Percentiles rank a stretch among this genome's conserved stretches.
Evolutionary conservation across 441 rosid genomes (phyloP).

Genomic region (Pelargonium myrrhifolium): DNA sequence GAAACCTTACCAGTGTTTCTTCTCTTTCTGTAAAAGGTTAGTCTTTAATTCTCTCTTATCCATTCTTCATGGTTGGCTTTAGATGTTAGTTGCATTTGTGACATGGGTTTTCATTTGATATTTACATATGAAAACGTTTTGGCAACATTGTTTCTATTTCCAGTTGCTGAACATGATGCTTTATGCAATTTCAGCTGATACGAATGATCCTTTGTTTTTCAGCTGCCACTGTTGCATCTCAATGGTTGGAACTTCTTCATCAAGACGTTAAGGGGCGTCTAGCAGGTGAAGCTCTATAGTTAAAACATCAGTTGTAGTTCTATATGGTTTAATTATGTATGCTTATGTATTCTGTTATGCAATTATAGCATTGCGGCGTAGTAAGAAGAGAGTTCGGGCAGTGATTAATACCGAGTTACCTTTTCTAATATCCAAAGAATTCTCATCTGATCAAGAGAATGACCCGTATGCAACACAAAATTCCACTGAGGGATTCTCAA

Average conservation of each 20-base stretch:
- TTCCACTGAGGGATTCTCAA: slow-evolving; percentile 30
- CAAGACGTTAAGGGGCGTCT: slow-evolving; percentile 86
- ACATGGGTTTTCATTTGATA: background rate
- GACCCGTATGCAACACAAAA: slow-evolving; percentile 25
- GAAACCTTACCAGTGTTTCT: slow-evolving; percentile 35
- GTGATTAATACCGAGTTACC: slow-evolving; percentile 70
- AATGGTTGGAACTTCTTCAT: slow-evolving; percentile 91
- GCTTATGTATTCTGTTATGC: slow-evolving; percentile 18
- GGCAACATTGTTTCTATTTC: background rate
- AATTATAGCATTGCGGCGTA: slow-evolving; percentile 68
- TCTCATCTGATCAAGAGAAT: slow-evolving; percentile 44
- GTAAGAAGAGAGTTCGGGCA: slow-evolving; percentile 66
- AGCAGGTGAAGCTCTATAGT: slow-evolving; percentile 41
- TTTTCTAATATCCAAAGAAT: slow-evolving; percentile 53
- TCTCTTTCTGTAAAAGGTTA: slow-evolving; percentile 66
- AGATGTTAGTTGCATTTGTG: slow-evolving; percentile 3
- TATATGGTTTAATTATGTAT: slow-evolving; percentile 4
- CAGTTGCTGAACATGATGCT: slow-evolving; percentile 22
- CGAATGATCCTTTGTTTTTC: slow-evolving; percentile 19
- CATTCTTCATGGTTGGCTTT: slow-evolving; percentile 13
- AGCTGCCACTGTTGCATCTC: slow-evolving; percentile 90
- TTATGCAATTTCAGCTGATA: slow-evolving; percentile 16
- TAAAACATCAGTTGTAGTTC: slow-evolving; percentile 5
- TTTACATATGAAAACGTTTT: background rate
- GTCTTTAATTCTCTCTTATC: slow-evolving; percentile 7